Evolutionary conservation across 768 basidiomycete species (phyloP), one percentile per base, ranked within the genome.

Genomic region (Amanita pseudoporphyria): DNA sequence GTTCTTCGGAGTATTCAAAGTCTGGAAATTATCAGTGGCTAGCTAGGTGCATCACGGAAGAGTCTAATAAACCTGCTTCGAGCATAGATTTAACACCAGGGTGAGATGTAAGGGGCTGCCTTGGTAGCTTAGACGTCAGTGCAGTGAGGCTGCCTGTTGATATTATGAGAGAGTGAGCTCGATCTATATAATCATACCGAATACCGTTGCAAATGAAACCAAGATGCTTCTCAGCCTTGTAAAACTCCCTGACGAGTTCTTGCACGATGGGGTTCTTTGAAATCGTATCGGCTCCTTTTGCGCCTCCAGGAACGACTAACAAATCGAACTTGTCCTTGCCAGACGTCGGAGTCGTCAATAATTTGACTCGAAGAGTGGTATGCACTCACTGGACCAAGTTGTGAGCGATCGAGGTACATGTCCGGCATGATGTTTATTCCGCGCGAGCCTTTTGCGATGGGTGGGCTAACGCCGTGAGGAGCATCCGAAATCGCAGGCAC

Each of bases 161-260:
- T 37, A 26, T n/a, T 14, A n/a, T 18, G 21, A 44, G 31, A n/a
- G n/a, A n/a, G n/a, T n/a, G n/a, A n/a, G n/a, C n/a, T 14, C 9
- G n/a, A 26, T 24, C 42, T n/a, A n/a, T n/a, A n/a, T n/a, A 28
- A 28, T 13, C 16, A 26, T 32, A 19, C 35, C 28, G 21, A 48
- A 39, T 31, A 82, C 87, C 87, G 43, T 88, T 88, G 58, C 88
- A 91, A 40, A 90, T 87, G 87, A 90, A 88, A 1, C 80, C 88
- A 21, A 91, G 82, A 22, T 74, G 58, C 58, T 82, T 85, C 12
- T 68, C 71, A 21, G 66, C 54, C 19, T 70, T 61, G 39, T 85
- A 60, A 57, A 79, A 89, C 18, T 70, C 64, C 48, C 71, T 68
- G 10, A 90, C 73, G 9, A 88, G 70, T 0, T 71, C 67, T 58